Evolutionary conservation across 768 basidiomycete genomes (phyloP).

Genomic region (Mrakia frigida): DNA sequence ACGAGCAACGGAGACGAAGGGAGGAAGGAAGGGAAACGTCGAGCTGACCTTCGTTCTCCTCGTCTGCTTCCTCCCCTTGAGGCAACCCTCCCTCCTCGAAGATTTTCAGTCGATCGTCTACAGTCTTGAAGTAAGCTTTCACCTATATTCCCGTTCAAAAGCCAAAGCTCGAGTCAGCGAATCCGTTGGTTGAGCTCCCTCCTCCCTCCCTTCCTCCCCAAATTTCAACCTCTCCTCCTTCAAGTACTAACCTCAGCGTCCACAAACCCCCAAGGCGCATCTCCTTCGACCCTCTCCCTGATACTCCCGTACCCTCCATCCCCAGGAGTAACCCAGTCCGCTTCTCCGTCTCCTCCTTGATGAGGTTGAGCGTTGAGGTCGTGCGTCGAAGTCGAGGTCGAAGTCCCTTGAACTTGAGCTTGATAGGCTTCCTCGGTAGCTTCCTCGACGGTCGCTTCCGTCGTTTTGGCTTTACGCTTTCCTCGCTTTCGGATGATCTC

Average conservation of each 20-base stretch:
- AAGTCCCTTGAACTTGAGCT: background rate
- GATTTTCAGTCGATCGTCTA: slow-evolving; percentile 77
- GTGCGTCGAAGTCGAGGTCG: background rate
- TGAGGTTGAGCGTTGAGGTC: background rate
- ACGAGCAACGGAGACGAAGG: background rate
- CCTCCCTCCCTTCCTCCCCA: background rate
- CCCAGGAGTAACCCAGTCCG: slow-evolving; percentile 30
- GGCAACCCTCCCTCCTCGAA: slow-evolving; percentile 60
- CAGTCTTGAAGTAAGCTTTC: slow-evolving; percentile 86
- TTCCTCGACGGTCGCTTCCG: slow-evolving; percentile 9
- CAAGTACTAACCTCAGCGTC: slow-evolving; percentile 56
- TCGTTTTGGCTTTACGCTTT: slow-evolving; percentile 29
- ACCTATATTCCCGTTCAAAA: slow-evolving; percentile 48
- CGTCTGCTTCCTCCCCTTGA: slow-evolving; percentile 39
- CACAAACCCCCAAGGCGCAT: slow-evolving; percentile 83
- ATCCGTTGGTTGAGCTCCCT: background rate
- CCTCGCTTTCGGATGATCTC: slow-evolving; percentile 31
- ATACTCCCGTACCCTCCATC: slow-evolving; percentile 31
- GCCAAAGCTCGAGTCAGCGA: background rate
- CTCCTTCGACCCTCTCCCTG: slow-evolving; percentile 41
- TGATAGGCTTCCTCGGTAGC: slow-evolving; percentile 3
- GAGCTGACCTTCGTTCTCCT: slow-evolving; percentile 48
- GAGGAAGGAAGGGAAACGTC: background rate
- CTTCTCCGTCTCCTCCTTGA: background rate
- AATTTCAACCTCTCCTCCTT: background rate